A percentile compares a stretch with the other conserved stretches of the same genome.
Conservation (phyloP, 805 yeast genomes). For the Kodamaea laetipori region DNA sequence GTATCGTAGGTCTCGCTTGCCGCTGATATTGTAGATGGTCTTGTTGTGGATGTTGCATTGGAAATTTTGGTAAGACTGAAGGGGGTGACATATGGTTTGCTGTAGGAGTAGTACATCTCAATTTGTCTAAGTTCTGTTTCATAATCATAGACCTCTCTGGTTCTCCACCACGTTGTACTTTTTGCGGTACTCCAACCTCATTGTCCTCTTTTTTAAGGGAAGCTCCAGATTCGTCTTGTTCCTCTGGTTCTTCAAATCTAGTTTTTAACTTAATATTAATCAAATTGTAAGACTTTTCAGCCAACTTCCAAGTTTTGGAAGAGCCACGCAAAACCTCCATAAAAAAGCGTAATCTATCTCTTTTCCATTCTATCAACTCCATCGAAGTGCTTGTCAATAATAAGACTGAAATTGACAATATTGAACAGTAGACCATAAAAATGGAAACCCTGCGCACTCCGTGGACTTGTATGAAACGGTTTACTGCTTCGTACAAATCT, state of each 20-base stretch:
- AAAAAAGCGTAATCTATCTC: constrained; percentile 37
- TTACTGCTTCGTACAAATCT: constrained; percentile 43
- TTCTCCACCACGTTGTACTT: not conserved
- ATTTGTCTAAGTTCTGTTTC: not conserved
- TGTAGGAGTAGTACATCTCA: not conserved
- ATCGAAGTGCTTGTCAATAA: constrained; percentile 35
- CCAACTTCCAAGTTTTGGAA: constrained; percentile 50
- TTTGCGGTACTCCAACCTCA: not conserved
- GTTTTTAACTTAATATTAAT: constrained; percentile 38
- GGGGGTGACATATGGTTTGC: not conserved
- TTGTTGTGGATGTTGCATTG: not conserved
- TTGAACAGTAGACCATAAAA: constrained; percentile 49
- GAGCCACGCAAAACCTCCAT: constrained; percentile 43
- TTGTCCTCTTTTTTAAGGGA: not conserved
- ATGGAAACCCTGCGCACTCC: constrained; percentile 47
- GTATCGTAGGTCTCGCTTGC: not conserved
- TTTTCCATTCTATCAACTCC: constrained; percentile 28
- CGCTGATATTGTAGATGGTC: not conserved
- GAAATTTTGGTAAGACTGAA: not conserved
- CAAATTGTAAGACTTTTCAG: constrained; percentile 46
- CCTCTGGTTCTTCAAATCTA: constrained; percentile 14
- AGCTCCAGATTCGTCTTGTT: not conserved
- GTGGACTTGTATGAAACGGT: constrained; percentile 39
- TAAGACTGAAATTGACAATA: constrained; percentile 46
- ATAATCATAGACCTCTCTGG: not conserved